Base-by-base conservation (phyloP, 208 protist species). In the Vickermania spadyakhi region DNA sequence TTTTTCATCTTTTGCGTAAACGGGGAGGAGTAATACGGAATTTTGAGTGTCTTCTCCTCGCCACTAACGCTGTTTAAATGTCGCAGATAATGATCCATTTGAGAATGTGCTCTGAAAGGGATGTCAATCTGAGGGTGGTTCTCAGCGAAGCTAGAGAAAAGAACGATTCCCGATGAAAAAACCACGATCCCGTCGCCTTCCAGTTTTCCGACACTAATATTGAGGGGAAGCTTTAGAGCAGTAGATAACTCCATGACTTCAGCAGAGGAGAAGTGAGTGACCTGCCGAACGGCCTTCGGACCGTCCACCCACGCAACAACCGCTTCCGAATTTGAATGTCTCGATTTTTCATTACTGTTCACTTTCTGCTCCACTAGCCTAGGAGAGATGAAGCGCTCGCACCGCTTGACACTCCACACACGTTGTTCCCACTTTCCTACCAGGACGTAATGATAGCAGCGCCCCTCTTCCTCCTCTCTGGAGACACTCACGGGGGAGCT, bases 101-200 rank as follows among this genome's bases (percentile, higher is more conserved):
- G 66, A 3, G 79, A 84, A 58, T 75, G 68, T 31, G 74, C 72
- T 2, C 77, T 62, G 61, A 86, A 77, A 7, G 86, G 86, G 4
- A 81, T 61, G 57, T 73, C 77, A 21, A 89, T 59, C 14, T 71
- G 64, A 4, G 75, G 83, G 27, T 71, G 27, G 66, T 92, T 89
- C 56, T 77, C 68, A 27, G 81, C 52, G 68, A 73, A 95, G 49
- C 77, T 58, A 27, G 60, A 71, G 2, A 64, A 59, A 3, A 92
- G 14, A 53, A 72, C 67, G 3, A 92, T 75, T 49, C 85, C 85
- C 2, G 78, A 86, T 5, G 76, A 63, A 59, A 79, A 91, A 31
- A 86, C 67, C 3, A 89, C 76, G 31, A 73, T 49, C 18, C 75
- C 81, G 0, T 56, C 1, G 14, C 72, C 71, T 45, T 73, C 73